phyloP scores from a whole-genome alignment of 1,284 basidiomycete species.

The Anthracocystis panici-leucophaei region DNA sequence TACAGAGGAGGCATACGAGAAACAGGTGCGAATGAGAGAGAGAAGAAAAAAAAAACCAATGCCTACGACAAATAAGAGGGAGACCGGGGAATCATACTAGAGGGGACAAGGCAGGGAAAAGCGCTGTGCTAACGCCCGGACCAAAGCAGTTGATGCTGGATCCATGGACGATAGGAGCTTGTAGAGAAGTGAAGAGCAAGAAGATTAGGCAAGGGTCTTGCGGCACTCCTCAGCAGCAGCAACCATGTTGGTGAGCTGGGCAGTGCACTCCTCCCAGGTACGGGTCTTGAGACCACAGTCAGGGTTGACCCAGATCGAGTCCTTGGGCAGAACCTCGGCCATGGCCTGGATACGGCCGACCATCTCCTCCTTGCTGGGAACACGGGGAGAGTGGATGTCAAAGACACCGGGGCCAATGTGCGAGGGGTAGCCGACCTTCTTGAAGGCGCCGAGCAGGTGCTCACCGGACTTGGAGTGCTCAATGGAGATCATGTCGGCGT shows the following conservation, averaged over 20 bases:
- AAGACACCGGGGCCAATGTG: conserved; percentile 93
- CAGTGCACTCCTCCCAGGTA: conserved; percentile 76
- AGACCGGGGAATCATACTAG: conserved; percentile 28
- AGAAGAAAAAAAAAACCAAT: conserved; percentile 21
- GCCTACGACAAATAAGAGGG: conserved; percentile 27
- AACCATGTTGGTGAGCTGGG: conserved; percentile 68
- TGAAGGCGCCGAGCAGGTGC: conserved; percentile 95
- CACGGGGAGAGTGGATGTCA: conserved; percentile 99
- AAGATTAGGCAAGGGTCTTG: conserved; percentile 71
- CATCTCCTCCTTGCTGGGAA: conserved; percentile 88
- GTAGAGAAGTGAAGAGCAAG: neutral
- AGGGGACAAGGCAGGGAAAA: conserved; percentile 9
- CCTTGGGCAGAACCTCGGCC: conserved; percentile 68
- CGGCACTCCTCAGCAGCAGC: conserved; percentile 83
- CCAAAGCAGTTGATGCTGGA: conserved; percentile 42
- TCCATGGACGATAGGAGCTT: conserved; percentile 19
- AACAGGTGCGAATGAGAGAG: conserved; percentile 22
- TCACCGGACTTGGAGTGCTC: conserved; percentile 76
- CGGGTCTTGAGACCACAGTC: conserved; percentile 75
- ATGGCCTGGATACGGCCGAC: conserved; percentile 89
- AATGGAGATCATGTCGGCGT: conserved; percentile 99
- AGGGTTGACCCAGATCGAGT: conserved; percentile 84
- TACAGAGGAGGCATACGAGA: conserved; percentile 32
- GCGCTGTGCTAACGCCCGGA: conserved; percentile 15
- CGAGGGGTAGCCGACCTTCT: conserved; percentile 95